Base-by-base conservation (phyloP, 2,329 filamentous ascomycete genomes). In the Aspergillus tamarii region DNA sequence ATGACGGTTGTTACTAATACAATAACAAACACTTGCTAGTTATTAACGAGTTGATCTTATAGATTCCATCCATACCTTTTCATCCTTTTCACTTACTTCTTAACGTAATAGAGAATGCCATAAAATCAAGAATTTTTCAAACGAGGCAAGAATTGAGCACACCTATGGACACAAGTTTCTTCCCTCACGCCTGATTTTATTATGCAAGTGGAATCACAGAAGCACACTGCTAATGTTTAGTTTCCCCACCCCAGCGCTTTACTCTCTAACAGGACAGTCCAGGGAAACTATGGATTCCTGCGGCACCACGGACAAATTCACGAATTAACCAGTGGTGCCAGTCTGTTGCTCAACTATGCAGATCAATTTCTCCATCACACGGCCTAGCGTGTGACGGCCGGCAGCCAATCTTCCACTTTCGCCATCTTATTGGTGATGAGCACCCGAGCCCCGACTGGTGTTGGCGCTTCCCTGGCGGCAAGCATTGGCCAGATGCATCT, bases 401-500 rank as follows among this genome's bases (percentile, higher is more conserved):
- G 60, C 67, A 65, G 69, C 68, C 69, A 61, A 70, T 56, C 64
- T 55, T 59, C 58, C 55, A 57, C 57, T 58, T 69, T 53, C 52
- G 64, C 32, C 58, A 46, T 66, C 66, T 70, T 57, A 77, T 77
- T 77, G 74, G 74, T 68, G 71, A 68, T 57, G 62, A 48, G 54
- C 46, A 64, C 67, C 60, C 64, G 62, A 60, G 55, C 59, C 64
- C 60, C 64, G 64, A 62, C 69, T 64, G 65, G 60, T 63, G 67
- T 67, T 74, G 75, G 76, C 76, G 76, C 75, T 76, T 76, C 72
- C 68, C 67, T 61, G 67, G 61, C 67, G 52, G 64, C 72, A 70
- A 70, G 70, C 69, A 77, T 76, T 77, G 73, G 74, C 68, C 69
- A 75, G 69, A 76, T 73, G 74, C 72, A 76, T 61, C 68, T 69